Conservation (phyloP, 305 asterid species). For the Fraxinus xanthoxyloides region DNA sequence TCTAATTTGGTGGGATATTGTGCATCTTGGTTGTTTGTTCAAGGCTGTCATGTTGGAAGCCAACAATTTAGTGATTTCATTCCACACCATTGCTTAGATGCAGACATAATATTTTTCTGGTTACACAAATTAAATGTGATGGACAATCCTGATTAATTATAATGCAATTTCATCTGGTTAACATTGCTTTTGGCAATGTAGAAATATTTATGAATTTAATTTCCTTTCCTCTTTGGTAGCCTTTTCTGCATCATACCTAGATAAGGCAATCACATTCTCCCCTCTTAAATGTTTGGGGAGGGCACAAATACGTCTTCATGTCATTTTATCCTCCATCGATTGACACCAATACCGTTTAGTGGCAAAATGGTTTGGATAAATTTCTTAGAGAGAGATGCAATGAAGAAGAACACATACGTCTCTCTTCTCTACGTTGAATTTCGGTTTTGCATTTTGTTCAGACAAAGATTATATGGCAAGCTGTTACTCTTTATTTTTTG, state of each 20-base stretch:
- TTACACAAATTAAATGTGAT: neutral
- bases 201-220: neutral
- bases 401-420: neutral
- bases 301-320: neutral
- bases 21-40: neutral
- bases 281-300: neutral
- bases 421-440: constrained; percentile 1
- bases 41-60: neutral
- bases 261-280: neutral
- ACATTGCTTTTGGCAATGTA: neutral
- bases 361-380: neutral
- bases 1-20: neutral
- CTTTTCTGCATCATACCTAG: neutral
- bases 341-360: neutral
- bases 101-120: neutral
- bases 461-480: neutral
- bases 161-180: neutral
- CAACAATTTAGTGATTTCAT: neutral
- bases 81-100: neutral
- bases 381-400: neutral
- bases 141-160: neutral
- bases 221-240: neutral
- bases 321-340: neutral
- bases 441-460: neutral
- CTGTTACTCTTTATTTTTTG: constrained; percentile 8